Percentiles rank a stretch among this genome's conserved stretches.
Conservation (phyloP, 768 basidiomycete species). For the Agrocybe chaxingu region DNA sequence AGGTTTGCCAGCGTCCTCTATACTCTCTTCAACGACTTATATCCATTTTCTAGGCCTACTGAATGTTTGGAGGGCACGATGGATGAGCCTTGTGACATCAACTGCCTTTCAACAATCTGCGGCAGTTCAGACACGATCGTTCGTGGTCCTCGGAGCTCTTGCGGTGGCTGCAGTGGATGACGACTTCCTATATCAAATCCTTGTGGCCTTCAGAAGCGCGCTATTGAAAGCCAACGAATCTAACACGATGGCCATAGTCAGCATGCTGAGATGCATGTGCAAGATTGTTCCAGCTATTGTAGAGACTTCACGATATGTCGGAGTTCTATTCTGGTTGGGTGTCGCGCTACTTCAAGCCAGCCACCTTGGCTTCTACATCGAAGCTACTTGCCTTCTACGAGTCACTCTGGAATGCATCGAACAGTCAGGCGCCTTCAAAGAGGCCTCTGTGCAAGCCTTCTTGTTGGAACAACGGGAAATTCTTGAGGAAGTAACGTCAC, state of each 20-base stretch:
- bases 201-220: conserved; percentile 79
- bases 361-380: conserved; percentile 63
- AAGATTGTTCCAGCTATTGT: conserved; percentile 71
- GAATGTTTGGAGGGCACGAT: conserved; percentile 90
- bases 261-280: conserved; percentile 86
- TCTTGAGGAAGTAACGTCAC: conserved; percentile 65
- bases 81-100: conserved; percentile 87
- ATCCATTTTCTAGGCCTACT: conserved; percentile 50
- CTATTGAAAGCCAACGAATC: conserved; percentile 64
- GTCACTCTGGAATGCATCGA: conserved; percentile 66
- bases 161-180: conserved; percentile 86
- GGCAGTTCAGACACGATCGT: conserved; percentile 84
- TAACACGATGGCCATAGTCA: conserved; percentile 71
- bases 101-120: conserved; percentile 90
- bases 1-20: conserved; percentile 40
- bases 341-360: conserved; percentile 80
- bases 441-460: conserved; percentile 47
- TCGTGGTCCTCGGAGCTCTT: conserved; percentile 80
- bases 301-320: conserved; percentile 67
- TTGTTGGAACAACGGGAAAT: conserved; percentile 62
- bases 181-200: conserved; percentile 89
- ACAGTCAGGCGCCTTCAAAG: conserved; percentile 53
- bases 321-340: conserved; percentile 83
- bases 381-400: conserved; percentile 66
- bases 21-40: not conserved